A percentile compares a stretch with the other conserved stretches of the same genome.
These are phyloP conservation scores for Brassica napus DNA, from an alignment of 345 rosid species.

Conservation along the genomic window DNA sequence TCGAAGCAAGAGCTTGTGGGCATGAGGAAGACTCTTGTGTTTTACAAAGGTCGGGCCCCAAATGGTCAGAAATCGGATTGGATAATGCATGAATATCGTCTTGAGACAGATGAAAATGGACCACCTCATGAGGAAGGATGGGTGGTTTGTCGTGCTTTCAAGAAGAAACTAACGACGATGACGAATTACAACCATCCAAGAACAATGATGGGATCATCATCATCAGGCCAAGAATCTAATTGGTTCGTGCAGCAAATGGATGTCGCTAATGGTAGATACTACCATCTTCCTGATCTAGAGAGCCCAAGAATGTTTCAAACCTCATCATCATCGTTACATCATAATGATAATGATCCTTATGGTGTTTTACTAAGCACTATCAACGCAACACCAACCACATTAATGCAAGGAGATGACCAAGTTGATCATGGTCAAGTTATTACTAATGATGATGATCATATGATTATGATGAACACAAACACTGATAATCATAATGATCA, in stretches of 20 bases:
- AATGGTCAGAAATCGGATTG: slow-evolving; percentile 93
- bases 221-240: slow-evolving; percentile 34
- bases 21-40: slow-evolving; percentile 94
- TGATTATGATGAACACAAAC: slow-evolving; percentile 38
- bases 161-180: slow-evolving; percentile 65
- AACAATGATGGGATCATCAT: slow-evolving; percentile 42
- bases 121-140: slow-evolving; percentile 97
- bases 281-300: slow-evolving; percentile 77
- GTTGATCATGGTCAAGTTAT: slow-evolving; percentile 19
- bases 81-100: slow-evolving; percentile 98
- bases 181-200: slow-evolving; percentile 28
- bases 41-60: slow-evolving; percentile 92
- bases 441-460: slow-evolving; percentile 32
- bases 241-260: slow-evolving; percentile 40
- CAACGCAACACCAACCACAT: slow-evolving; percentile 29
- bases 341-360: slow-evolving; percentile 33
- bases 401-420: slow-evolving; percentile 30
- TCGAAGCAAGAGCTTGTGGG: slow-evolving; percentile 80
- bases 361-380: slow-evolving; percentile 35
- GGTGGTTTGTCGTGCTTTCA: slow-evolving; percentile 96
- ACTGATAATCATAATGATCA: slow-evolving; percentile 30
- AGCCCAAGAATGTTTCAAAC: slow-evolving; percentile 58
- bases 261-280: slow-evolving; percentile 38
- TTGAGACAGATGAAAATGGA: slow-evolving; percentile 90
- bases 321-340: slow-evolving; percentile 34